Conservation (phyloP, 257 asterid species). For the Solanum gracilifrons region DNA sequence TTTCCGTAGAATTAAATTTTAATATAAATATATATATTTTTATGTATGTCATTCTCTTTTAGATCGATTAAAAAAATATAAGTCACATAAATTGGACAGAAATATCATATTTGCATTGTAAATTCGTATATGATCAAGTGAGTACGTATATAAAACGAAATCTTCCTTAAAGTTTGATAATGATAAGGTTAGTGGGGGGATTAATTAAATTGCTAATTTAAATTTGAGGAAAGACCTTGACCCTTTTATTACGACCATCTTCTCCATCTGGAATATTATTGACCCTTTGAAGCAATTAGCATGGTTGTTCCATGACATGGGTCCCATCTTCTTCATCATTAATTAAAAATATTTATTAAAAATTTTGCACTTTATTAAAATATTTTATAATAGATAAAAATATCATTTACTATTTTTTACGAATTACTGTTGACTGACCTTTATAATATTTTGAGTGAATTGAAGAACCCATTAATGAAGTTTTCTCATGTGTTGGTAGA, state of each 20-base stretch:
- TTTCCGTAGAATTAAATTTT: background rate
- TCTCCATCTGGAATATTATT: slow-evolving; percentile 12
- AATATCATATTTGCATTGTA: background rate
- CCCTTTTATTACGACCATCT: slow-evolving; percentile 13
- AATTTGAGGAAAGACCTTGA: slow-evolving; percentile 3
- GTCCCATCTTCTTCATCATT: background rate
- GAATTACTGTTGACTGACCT: background rate
- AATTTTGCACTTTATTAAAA: background rate
- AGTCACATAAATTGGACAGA: too few relatives aligned
- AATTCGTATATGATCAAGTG: background rate
- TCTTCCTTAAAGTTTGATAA: background rate
- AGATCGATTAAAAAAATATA: too few relatives aligned
- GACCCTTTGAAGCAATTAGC: background rate
- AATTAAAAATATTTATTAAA: background rate
- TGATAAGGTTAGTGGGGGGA: background rate
- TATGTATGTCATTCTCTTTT: too few relatives aligned
- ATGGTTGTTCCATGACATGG: background rate
- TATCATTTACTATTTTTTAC: background rate
- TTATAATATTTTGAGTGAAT: background rate
- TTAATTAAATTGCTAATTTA: background rate
- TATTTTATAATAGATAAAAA: background rate
- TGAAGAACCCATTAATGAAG: too few relatives aligned
- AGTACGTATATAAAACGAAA: background rate
- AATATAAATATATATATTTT: background rate
- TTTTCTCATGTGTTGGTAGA: too few relatives aligned